These are phyloP conservation scores for Amaranthus palmeri DNA, from an alignment of 148 eudicot genomes.

Conservation along the genomic window DNA sequence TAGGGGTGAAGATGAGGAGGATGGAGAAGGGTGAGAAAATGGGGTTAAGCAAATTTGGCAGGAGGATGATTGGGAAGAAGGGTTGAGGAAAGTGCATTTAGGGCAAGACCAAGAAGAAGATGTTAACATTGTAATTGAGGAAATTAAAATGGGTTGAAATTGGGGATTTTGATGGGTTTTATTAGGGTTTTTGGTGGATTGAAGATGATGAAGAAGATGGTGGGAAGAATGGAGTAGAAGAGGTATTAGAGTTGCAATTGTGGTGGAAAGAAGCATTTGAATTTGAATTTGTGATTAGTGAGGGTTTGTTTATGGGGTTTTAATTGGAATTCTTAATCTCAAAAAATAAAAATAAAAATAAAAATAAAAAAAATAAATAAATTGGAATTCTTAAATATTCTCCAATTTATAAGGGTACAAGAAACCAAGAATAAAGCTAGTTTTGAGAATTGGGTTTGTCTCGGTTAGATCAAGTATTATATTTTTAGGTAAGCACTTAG, in stretches of 20 bases:
- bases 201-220: not conserved
- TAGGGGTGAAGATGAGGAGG: slow-evolving; percentile 30
- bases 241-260: not conserved
- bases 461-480: too few relatives aligned
- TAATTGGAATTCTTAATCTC: not conserved
- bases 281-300: slow-evolving; percentile 11
- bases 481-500: too few relatives aligned
- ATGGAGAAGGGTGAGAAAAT: slow-evolving; percentile 25
- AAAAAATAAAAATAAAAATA: too few relatives aligned
- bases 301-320: not conserved
- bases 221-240: not conserved
- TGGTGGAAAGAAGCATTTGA: slow-evolving; percentile 14
- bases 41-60: slow-evolving; percentile 62
- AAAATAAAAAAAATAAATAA: too few relatives aligned
- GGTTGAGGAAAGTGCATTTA: slow-evolving; percentile 78
- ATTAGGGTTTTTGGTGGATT: slow-evolving; percentile 31
- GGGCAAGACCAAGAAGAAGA: slow-evolving; percentile 51
- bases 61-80: slow-evolving; percentile 39
- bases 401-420: too few relatives aligned
- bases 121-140: slow-evolving; percentile 21
- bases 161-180: slow-evolving; percentile 15
- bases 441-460: too few relatives aligned
- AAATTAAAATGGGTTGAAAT: not conserved
- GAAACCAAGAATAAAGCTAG: too few relatives aligned
- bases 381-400: too few relatives aligned